A percentile compares a stretch with the other conserved stretches of the same genome.
Conservation (phyloP, 2,329 filamentous ascomycete species). For the Cercospora citrullina region DNA sequence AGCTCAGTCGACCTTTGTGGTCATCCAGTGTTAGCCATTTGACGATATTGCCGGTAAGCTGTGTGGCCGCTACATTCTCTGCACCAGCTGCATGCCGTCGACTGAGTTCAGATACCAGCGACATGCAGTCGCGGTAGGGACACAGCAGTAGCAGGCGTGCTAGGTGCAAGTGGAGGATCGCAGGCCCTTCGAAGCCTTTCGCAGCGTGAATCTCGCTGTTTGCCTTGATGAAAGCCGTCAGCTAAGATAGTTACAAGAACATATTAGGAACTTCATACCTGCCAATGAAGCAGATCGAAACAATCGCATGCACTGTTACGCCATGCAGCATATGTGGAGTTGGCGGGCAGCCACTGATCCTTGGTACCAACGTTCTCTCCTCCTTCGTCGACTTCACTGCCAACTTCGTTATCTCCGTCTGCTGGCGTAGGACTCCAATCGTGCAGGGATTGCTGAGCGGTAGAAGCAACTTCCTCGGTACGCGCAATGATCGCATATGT, state of each 20-base stretch:
- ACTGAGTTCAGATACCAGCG: conserved; percentile 9
- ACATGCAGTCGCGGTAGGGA: conserved; percentile 18
- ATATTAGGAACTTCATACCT: neutral
- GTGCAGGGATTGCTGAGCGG: conserved; percentile 7
- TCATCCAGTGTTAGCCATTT: conserved; percentile 23
- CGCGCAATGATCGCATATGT: conserved; percentile 8
- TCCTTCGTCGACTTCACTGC: neutral
- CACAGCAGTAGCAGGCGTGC: conserved; percentile 19
- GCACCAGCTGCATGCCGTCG: neutral
- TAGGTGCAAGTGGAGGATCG: conserved; percentile 21
- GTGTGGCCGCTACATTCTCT: conserved; percentile 6
- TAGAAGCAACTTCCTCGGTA: conserved; percentile 4
- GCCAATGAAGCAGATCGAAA: conserved; percentile 21
- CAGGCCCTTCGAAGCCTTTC: conserved; percentile 17
- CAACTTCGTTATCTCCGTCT: neutral
- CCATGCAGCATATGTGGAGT: conserved; percentile 13
- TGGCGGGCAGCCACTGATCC: conserved; percentile 16
- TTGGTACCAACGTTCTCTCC: neutral
- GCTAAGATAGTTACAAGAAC: neutral
- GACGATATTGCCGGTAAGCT: conserved; percentile 17
- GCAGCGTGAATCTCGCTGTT: conserved; percentile 19
- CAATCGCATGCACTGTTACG: conserved; percentile 24
- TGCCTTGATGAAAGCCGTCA: neutral
- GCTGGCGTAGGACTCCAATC: conserved; percentile 10
- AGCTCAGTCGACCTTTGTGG: conserved; percentile 20